phyloP scores from a whole-genome alignment of 805 yeast genomes.

The Nakazawaea ernobii region DNA sequence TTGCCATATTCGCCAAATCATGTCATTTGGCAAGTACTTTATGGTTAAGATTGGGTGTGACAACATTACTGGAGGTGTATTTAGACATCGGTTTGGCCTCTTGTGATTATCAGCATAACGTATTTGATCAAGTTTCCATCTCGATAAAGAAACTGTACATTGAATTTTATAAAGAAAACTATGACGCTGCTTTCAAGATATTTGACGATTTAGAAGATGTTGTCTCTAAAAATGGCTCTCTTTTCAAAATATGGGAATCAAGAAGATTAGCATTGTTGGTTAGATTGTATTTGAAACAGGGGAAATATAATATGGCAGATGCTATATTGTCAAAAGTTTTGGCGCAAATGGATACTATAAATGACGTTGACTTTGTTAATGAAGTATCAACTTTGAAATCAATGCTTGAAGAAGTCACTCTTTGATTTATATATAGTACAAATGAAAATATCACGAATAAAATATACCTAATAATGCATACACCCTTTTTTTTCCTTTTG shows the following conservation, averaged over 20 bases:
- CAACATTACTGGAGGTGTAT: conserved; percentile 40
- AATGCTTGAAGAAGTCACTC: conserved; percentile 21
- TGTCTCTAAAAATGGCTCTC: conserved; percentile 22
- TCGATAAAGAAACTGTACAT: conserved; percentile 33
- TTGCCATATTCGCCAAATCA: conserved; percentile 35
- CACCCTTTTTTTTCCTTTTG: background rate
- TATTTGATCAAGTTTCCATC: conserved; percentile 34
- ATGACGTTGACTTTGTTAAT: conserved; percentile 32
- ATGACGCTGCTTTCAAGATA: conserved; percentile 31
- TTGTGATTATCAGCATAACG: conserved; percentile 27
- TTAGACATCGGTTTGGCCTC: conserved; percentile 39
- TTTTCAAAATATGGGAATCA: conserved; percentile 35
- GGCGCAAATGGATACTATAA: conserved; percentile 26
- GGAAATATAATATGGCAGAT: conserved; percentile 29
- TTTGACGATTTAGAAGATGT: conserved; percentile 26
- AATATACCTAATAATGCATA: background rate
- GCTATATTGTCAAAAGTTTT: conserved; percentile 26
- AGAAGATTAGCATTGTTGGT: conserved; percentile 34
- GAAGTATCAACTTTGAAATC: conserved; percentile 29
- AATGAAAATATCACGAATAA: background rate
- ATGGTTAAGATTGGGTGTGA: conserved; percentile 50
- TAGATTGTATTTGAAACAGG: conserved; percentile 31
- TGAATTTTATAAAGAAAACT: conserved; percentile 31
- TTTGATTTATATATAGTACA: conserved; percentile 1
- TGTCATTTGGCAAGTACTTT: conserved; percentile 39